A percentile compares a stretch with the other conserved stretches of the same genome.
Evolutionary conservation across 2,329 filamentous ascomycete genomes (phyloP).

Genomic region (Scortechinia acanthostroma): DNA sequence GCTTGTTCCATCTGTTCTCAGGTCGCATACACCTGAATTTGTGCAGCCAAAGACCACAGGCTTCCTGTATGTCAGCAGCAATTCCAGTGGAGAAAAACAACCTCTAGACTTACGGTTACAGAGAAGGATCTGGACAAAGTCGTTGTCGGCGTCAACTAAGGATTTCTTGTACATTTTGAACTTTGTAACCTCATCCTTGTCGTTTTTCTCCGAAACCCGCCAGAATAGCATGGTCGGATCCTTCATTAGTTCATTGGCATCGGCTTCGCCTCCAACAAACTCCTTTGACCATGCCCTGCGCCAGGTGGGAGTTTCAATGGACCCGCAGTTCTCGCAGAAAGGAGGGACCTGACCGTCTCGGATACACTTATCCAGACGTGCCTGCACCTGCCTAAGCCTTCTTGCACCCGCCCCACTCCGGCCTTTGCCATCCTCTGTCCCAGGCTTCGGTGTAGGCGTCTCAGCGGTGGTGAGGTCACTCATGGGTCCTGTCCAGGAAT

Average conservation of each 20-base stretch:
- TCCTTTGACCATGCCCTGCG: neutral
- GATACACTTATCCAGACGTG: neutral
- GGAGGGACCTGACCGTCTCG: neutral
- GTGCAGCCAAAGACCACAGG: neutral
- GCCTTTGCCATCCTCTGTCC: neutral
- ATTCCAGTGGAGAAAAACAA: too few relatives aligned
- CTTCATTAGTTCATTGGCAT: neutral
- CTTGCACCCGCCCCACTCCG: neutral
- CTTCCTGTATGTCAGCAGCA: neutral
- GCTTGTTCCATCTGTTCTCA: neutral
- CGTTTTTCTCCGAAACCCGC: neutral
- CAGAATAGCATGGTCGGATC: neutral
- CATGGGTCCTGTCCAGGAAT: neutral
- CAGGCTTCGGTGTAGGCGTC: neutral
- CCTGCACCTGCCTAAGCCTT: neutral
- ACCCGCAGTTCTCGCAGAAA: neutral
- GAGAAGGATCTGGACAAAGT: neutral
- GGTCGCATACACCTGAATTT: neutral
- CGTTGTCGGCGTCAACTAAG: neutral
- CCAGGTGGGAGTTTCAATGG: conserved; percentile 1
- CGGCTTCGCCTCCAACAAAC: neutral
- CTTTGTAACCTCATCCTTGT: neutral
- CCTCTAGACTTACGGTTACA: conserved; percentile 1
- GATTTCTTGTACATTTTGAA: neutral
- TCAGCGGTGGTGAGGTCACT: neutral